A percentile compares a stretch with the other conserved stretches of the same genome.
These are phyloP conservation scores for Graphiopsis chlorocephala DNA, from an alignment of 2,329 filamentous ascomycete genomes.

Conservation along the genomic window DNA sequence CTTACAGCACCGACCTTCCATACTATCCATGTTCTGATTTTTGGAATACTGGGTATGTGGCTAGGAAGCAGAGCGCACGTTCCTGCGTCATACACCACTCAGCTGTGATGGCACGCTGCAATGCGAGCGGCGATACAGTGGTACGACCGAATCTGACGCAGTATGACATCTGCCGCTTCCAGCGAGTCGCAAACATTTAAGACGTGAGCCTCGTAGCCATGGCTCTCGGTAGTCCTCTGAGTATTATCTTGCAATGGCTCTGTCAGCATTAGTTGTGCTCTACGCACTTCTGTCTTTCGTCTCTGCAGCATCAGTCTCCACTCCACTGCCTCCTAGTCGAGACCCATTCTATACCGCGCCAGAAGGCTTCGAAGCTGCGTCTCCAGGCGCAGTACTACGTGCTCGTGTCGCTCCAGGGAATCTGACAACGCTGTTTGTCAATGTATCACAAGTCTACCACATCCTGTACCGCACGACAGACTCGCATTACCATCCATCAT, in stretches of 20 bases:
- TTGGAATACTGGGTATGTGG: background rate
- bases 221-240: background rate
- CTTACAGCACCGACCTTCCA: background rate
- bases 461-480: slow-evolving; percentile 32
- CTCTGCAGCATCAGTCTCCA: background rate
- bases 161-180: background rate
- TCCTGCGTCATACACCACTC: background rate
- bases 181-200: background rate
- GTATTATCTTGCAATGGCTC: background rate
- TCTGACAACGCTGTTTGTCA: slow-evolving; percentile 26
- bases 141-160: background rate
- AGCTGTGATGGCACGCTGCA: background rate
- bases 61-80: background rate
- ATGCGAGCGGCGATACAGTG: background rate
- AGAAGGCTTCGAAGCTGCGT: slow-evolving; percentile 24
- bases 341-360: slow-evolving; percentile 40
- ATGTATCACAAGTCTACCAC: slow-evolving; percentile 30
- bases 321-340: slow-evolving; percentile 32
- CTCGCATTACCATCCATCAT: slow-evolving; percentile 24
- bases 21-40: background rate
- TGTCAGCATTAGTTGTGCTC: background rate
- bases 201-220: background rate
- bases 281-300: background rate
- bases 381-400: slow-evolving; percentile 36
- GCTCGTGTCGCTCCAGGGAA: slow-evolving; percentile 30